Conservation (phyloP, 257 asterid species). For the Petrea volubilis region DNA sequence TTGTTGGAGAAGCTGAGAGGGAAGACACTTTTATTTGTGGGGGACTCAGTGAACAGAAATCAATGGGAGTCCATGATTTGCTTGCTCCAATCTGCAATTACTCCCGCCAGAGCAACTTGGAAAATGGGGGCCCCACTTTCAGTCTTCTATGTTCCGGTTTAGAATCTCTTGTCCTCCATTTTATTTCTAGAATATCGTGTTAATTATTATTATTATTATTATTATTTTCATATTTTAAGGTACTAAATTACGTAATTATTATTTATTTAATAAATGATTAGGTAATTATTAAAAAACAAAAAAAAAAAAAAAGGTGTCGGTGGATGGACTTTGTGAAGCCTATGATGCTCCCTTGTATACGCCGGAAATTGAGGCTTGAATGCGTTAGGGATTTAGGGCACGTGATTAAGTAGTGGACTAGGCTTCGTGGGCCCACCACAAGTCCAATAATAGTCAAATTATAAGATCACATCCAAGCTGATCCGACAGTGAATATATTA, state of each 20-base stretch:
- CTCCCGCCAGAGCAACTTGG: constrained; percentile 56
- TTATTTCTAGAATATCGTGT: background rate
- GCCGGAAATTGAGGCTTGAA: no score
- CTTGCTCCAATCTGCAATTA: constrained; percentile 51
- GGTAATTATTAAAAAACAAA: no score
- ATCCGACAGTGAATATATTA: no score
- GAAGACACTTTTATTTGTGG: constrained; percentile 73
- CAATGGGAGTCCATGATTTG: constrained; percentile 91
- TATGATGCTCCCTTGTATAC: no score
- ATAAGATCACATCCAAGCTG: no score
- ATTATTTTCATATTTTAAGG: background rate
- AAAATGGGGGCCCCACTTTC: constrained; percentile 63
- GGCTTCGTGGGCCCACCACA: background rate
- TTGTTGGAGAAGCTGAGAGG: constrained; percentile 69
- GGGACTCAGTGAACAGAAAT: constrained; percentile 78
- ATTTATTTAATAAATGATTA: no score
- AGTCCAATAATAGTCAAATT: background rate
- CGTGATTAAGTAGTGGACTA: background rate
- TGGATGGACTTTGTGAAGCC: background rate
- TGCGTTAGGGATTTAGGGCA: background rate
- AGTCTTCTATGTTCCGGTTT: constrained; percentile 59
- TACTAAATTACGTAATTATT: background rate
- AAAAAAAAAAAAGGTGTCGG: constrained; percentile 25
- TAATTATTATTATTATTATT: background rate
- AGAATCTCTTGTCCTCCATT: background rate